Evolutionary conservation across 352 stramenopile genomes (phyloP), one percentile per base, ranked within the genome.

Genomic region (Pythium plurisporium): DNA sequence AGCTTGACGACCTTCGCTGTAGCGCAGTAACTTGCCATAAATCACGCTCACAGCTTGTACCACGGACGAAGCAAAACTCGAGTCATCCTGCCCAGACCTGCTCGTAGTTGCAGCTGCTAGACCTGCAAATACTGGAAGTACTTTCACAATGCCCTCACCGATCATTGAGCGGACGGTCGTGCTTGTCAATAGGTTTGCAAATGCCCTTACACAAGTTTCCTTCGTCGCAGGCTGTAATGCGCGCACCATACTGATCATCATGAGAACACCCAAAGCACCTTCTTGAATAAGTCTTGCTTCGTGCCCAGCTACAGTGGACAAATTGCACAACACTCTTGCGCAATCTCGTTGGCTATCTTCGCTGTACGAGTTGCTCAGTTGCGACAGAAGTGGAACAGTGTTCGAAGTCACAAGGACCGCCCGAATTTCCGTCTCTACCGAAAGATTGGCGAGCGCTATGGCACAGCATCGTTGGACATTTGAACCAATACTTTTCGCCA

Each of bases 201-300:
- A 59, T 1, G 83, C 79, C 4, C 77, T 61, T 1, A 86, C 59
- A 45, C 83, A 94, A 0, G 70, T 87, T 52, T 90, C 74, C 57
- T 91, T 91, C 0, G 83, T 94, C 0, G 55, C 58, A 1, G 67
- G 29, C 48, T 73, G 81, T 0, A 90, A 71, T 0, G 81, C 78
- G 14, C 81, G 78, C 15, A 94, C 79, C 72, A 90, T 86, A 33
- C 64, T 76, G 41, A 94, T 86, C 82, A 91, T 94, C 62, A 94
- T 73, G 25, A 94, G 74, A 0, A 87, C 79, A 5, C 55, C 63
- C 5, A 94, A 63, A 0, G 81, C 77, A 3, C 83, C 79, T 69
- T 89, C 74, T 11, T 26, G 41, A 17, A 89, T 79, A 0, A 94
- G 66, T 7, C 59, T 38, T 11, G 52, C 37, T 61, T 94, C 83